phyloP scores from a whole-genome alignment of 257 asterid species.

The Perilla frutescens region DNA sequence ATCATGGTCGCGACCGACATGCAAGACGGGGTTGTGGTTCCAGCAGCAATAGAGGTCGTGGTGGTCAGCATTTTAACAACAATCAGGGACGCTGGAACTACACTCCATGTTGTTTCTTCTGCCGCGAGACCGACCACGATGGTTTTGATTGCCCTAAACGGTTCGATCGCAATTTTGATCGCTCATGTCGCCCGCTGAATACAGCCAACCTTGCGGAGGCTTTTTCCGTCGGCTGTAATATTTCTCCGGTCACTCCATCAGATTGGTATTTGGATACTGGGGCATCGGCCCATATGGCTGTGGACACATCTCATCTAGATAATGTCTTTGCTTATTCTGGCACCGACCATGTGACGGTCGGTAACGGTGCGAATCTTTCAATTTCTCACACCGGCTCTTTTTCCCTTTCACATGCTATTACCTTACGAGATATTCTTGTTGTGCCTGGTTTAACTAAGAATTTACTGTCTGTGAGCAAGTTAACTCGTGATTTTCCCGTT shows the following conservation, averaged over 20 bases:
- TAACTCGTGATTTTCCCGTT: neutral
- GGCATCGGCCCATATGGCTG: neutral
- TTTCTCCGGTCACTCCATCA: no score
- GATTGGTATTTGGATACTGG: no score
- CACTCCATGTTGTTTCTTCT: neutral
- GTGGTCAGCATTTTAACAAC: no score
- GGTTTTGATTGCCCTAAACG: no score
- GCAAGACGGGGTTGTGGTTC: neutral
- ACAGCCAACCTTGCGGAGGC: conserved; percentile 6
- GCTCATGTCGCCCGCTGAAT: neutral
- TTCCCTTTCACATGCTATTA: neutral
- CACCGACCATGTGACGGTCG: conserved; percentile 12
- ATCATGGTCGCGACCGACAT: neutral
- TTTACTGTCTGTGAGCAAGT: conserved; percentile 19
- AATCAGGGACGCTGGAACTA: neutral
- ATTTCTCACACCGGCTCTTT: conserved; percentile 21
- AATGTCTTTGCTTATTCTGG: neutral
- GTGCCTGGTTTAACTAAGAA: conserved; percentile 19
- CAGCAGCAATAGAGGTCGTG: neutral
- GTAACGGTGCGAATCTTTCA: conserved; percentile 10
- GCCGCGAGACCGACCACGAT: no score
- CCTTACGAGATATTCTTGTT: neutral
- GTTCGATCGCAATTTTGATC: neutral
- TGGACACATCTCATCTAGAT: neutral
- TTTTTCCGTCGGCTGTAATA: neutral